Conservation (phyloP, 306 rosid genomes). For the Begonia loranthoides region DNA sequence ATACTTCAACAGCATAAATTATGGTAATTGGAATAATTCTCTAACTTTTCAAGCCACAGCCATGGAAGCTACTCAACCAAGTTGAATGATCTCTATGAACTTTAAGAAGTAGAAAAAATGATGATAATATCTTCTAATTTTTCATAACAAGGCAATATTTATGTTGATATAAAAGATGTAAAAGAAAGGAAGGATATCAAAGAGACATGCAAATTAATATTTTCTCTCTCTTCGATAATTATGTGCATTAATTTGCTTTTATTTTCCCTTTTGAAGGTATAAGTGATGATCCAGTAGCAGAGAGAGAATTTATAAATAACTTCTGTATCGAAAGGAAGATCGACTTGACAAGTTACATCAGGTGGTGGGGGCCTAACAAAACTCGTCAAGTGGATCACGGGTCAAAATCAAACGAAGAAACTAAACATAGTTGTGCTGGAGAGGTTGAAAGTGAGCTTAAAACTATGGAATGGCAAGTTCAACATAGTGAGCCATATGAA, state of each 20-base stretch:
- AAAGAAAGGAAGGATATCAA: too few species aligned
- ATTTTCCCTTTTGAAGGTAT: slow-evolving; percentile 18
- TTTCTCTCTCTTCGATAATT: too few species aligned
- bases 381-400: slow-evolving; percentile 43
- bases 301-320: slow-evolving; percentile 41
- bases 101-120: too few species aligned
- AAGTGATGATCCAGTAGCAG: slow-evolving; percentile 75
- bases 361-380: slow-evolving; percentile 93
- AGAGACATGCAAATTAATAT: too few species aligned
- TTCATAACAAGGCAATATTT: too few species aligned
- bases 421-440: slow-evolving; percentile 47
- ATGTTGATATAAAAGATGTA: too few species aligned
- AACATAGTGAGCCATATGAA: slow-evolving; percentile 80
- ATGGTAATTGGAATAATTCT: slow-evolving; percentile 37
- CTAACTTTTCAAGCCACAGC: too few species aligned
- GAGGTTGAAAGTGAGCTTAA: slow-evolving; percentile 66
- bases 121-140: too few species aligned
- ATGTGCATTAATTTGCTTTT: too few species aligned
- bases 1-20: slow-evolving; percentile 52
- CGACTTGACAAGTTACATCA: slow-evolving; percentile 74
- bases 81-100: slow-evolving; percentile 11
- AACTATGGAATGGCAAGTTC: slow-evolving; percentile 51
- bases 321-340: slow-evolving; percentile 70
- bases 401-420: slow-evolving; percentile 55
- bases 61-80: slow-evolving; percentile 8